A percentile compares a stretch with the other conserved stretches of the same genome.
Conservation (phyloP, 352 stramenopile genomes). For the Pythium angustatum region DNA sequence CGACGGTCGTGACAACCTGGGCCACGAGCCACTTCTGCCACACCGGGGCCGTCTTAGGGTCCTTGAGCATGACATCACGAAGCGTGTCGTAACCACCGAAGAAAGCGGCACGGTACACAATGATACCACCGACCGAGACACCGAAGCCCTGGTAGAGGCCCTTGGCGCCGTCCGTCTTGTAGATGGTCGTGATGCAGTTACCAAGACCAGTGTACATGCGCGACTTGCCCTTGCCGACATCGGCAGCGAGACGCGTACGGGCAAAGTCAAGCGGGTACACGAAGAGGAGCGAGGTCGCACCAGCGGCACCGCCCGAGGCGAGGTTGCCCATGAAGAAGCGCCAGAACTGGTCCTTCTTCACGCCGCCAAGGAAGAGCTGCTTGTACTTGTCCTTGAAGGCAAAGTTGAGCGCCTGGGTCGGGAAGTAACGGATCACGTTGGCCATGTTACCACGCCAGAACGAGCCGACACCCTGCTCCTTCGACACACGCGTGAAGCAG, state of each 20-base stretch:
- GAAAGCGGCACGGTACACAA: slow-evolving; percentile 98
- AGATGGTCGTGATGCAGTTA: slow-evolving; percentile 97
- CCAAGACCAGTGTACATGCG: slow-evolving; percentile 97
- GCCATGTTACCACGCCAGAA: slow-evolving; percentile 92
- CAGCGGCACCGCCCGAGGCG: slow-evolving; percentile 96
- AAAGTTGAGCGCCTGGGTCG: slow-evolving; percentile 92
- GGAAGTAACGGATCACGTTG: slow-evolving; percentile 94
- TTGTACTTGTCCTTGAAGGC: slow-evolving; percentile 95
- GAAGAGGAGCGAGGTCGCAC: slow-evolving; percentile 95
- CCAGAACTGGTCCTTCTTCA: slow-evolving; percentile 96
- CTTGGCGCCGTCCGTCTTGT: slow-evolving; percentile 87
- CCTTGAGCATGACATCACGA: slow-evolving; percentile 83
- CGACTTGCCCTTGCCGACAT: slow-evolving; percentile 97
- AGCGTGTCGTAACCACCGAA: slow-evolving; percentile 99
- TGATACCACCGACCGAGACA: slow-evolving; percentile 98
- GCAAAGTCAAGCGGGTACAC: slow-evolving; percentile 99
- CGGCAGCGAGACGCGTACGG: slow-evolving; percentile 97
- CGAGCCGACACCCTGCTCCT: slow-evolving; percentile 86
- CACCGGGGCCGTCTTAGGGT: slow-evolving; percentile 86
- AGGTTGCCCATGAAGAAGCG: slow-evolving; percentile 99
- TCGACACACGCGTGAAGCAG: slow-evolving; percentile 88
- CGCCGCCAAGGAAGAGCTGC: slow-evolving; percentile 83
- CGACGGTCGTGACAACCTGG: slow-evolving; percentile 89
- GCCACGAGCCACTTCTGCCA: slow-evolving; percentile 92
- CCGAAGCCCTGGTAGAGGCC: slow-evolving; percentile 99